Percentiles rank a stretch among this genome's conserved stretches.
phyloP scores from a whole-genome alignment of 371 early-diverging fungal species.

The Batkoa obscura region DNA sequence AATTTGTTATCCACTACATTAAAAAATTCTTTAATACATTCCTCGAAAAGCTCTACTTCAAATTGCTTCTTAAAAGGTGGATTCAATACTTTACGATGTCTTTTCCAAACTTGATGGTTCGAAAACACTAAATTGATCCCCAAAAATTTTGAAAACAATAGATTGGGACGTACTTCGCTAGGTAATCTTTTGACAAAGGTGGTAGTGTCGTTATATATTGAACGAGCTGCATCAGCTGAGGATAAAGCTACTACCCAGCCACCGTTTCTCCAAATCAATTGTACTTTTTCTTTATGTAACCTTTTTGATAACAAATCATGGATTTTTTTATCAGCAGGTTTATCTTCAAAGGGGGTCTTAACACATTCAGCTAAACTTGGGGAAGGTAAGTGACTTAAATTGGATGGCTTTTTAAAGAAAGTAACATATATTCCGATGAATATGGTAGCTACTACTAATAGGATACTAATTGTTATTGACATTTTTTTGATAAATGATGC shows the following conservation, averaged over 20 bases:
- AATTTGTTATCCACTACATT: slow-evolving; percentile 5
- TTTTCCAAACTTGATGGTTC: slow-evolving; percentile 4
- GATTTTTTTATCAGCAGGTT: neutral
- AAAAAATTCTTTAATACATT: neutral
- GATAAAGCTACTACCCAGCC: neutral
- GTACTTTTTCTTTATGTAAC: neutral
- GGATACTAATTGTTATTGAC: too few species aligned
- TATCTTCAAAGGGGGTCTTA: neutral
- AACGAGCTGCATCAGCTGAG: neutral
- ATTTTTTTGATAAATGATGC: too few species aligned
- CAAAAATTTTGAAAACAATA: neutral
- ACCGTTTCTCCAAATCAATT: neutral
- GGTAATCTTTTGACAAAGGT: slow-evolving; percentile 1
- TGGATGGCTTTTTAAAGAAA: slow-evolving; percentile 8
- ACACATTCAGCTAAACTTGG: neutral
- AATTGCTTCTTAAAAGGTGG: neutral
- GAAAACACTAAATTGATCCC: neutral
- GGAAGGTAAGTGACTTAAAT: neutral
- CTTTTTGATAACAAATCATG: neutral
- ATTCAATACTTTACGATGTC: slow-evolving; percentile 3
- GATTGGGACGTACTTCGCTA: neutral
- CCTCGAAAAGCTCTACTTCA: neutral
- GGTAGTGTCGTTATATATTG: neutral
- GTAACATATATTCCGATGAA: too few species aligned
- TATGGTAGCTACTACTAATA: too few species aligned